Base-by-base conservation (phyloP, 2,329 filamentous ascomycete species). In the Colletotrichum gigasporum region DNA sequence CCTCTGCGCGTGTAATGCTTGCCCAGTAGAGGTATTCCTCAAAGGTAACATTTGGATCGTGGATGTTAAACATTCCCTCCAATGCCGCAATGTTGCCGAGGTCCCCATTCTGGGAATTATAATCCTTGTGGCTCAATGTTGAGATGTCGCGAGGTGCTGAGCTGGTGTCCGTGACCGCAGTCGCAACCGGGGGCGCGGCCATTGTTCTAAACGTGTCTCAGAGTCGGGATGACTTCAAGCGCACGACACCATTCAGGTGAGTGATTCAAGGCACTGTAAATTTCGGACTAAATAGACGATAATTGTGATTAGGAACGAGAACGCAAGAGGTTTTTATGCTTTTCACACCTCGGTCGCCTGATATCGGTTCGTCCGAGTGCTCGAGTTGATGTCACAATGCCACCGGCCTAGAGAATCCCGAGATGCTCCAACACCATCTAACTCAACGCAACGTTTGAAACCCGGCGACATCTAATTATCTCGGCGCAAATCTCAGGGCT, bases 21-120 rank as follows among this genome's bases (percentile, higher is more conserved):
- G 71, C 71, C 50, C 71, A 72, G 66, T 72, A 70, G 24, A 69
- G 66, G 22, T 72, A 72, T 32, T 72, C 71, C 24, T 72, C 71
- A 47, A 72, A 71, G 4, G 66, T 69, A 30, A 72, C 67, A 34
- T 54, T 63, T 4, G 61, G 63, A 41, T 72, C 71, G 58, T 72
- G 69, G 20, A 67, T 42, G 11, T 42, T 41, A 2, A 41, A 16
- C 32, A 47, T 12, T n/a, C n/a, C n/a, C 41, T 48, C 22, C 48
- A 53, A 47, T 10, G 41, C 20, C 14, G 6, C 18, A 8, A 42
- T 54, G 41, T 54, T 22, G 20, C 48, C 5, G 8, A 28, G 11
- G 16, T 50, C 44, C 28, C 26, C 20, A 2, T 7, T n/a, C 5
- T 30, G 53, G 1, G 14, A 26, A 10, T 16, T 45, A 4, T 32